These are phyloP conservation scores for Dalbergia oliveri DNA, from an alignment of 306 rosid genomes.

Conservation along the genomic window DNA sequence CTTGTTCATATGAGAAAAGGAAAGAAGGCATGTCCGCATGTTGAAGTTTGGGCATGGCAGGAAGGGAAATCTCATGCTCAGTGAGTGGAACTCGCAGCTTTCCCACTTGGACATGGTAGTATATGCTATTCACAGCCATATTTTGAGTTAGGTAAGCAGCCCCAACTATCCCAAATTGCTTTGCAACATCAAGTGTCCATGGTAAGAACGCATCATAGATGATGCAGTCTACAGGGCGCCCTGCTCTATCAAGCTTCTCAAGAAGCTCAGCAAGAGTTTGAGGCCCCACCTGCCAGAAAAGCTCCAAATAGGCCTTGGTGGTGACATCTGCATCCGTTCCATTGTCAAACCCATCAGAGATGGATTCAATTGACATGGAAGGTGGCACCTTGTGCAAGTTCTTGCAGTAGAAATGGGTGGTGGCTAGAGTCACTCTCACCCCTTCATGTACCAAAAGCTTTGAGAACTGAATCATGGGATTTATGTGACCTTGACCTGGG, in stretches of 20 bases:
- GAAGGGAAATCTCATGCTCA: constrained; percentile 33
- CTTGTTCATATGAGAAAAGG: neutral
- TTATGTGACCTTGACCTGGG: constrained; percentile 53
- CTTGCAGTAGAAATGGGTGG: constrained; percentile 35
- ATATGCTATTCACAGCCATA: constrained; percentile 44
- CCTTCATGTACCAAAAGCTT: constrained; percentile 44
- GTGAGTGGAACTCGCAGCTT: constrained; percentile 30
- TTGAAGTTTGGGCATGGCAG: constrained; percentile 40
- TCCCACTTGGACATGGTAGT: constrained; percentile 42
- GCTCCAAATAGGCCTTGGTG: neutral
- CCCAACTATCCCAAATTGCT: constrained; percentile 45
- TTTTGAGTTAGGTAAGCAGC: constrained; percentile 52
- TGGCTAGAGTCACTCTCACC: constrained; percentile 47
- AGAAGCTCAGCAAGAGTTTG: constrained; percentile 35
- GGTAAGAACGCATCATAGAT: constrained; percentile 52
- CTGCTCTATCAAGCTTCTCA: constrained; percentile 12
- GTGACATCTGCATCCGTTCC: neutral
- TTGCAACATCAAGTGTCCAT: constrained; percentile 58
- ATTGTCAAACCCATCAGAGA: constrained; percentile 57
- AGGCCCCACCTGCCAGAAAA: constrained; percentile 42
- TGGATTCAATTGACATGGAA: constrained; percentile 45
- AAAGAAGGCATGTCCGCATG: constrained; percentile 56
- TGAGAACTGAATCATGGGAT: constrained; percentile 53
- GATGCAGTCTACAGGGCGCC: constrained; percentile 40
- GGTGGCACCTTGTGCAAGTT: neutral